These are phyloP conservation scores for Zygosaccharomyces kombuchaensis DNA, from an alignment of 805 yeast genomes.

Conservation along the genomic window DNA sequence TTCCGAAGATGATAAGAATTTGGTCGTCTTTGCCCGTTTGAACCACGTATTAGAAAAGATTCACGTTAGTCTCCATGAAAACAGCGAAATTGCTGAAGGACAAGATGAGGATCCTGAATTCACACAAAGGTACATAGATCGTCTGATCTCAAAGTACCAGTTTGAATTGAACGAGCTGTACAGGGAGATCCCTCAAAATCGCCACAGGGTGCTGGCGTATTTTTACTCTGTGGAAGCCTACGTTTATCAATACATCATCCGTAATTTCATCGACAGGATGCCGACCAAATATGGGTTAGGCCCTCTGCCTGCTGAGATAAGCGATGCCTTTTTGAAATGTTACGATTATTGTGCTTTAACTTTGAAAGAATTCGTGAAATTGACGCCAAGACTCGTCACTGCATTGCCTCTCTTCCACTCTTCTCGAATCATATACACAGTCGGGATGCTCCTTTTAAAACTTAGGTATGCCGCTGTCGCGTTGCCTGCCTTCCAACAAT, in stretches of 20 bases:
- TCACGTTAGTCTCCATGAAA: conserved; percentile 46
- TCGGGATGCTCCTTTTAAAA: conserved; percentile 54
- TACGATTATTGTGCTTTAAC: conserved; percentile 51
- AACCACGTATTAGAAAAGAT: conserved; percentile 60
- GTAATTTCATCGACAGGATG: conserved; percentile 21
- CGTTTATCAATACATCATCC: conserved; percentile 52
- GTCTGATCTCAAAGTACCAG: conserved; percentile 42
- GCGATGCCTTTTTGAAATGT: conserved; percentile 46
- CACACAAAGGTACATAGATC: conserved; percentile 16
- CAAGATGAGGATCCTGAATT: conserved; percentile 15
- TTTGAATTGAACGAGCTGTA: conserved; percentile 41
- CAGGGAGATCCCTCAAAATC: conserved; percentile 36
- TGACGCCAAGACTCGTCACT: conserved; percentile 46
- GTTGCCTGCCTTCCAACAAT: conserved; percentile 43
- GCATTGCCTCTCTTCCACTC: conserved; percentile 54
- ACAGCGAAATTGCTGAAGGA: conserved; percentile 13
- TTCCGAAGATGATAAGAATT: conserved; percentile 38
- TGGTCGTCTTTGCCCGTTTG: conserved; percentile 57
- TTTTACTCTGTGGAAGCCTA: conserved; percentile 63
- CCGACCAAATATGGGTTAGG: conserved; percentile 10
- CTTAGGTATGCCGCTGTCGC: conserved; percentile 52
- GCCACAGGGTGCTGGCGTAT: conserved; percentile 45
- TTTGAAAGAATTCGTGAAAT: conserved; percentile 44
- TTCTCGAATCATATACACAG: conserved; percentile 57
- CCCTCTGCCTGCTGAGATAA: conserved; percentile 31